phyloP scores from a whole-genome alignment of 2,329 filamentous ascomycete species.

The Pseudonectria foliicola region DNA sequence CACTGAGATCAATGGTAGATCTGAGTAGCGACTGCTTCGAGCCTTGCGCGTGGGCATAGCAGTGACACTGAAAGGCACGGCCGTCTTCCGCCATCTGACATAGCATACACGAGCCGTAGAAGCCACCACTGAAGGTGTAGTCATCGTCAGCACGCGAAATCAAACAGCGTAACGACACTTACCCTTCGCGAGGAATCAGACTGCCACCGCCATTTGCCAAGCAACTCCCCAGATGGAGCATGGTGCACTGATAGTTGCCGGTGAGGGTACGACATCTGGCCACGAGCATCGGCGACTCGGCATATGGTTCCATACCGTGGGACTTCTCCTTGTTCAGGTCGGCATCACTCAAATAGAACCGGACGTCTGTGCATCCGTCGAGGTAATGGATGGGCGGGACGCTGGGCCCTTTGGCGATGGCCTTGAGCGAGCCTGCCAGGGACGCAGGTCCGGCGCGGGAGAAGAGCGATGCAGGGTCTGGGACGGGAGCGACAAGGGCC shows the following conservation, averaged over 20 bases:
- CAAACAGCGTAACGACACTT: no score
- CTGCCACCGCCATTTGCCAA: conserved; percentile 9
- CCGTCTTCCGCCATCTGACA: conserved; percentile 4
- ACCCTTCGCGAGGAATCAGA: conserved; percentile 3
- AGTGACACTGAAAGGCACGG: conserved; percentile 5
- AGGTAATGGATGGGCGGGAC: conserved; percentile 5
- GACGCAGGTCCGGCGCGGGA: no score
- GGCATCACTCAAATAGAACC: conserved; percentile 7
- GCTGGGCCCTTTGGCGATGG: not conserved
- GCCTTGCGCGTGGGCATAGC: conserved; percentile 1
- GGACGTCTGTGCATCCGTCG: conserved; percentile 9
- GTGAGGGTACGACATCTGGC: conserved; percentile 7
- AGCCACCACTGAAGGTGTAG: conserved; percentile 5
- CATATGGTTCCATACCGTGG: conserved; percentile 2
- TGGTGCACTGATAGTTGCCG: conserved; percentile 10
- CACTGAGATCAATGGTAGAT: conserved; percentile 7
- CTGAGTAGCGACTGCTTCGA: not conserved
- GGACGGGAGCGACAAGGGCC: no score
- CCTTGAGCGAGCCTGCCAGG: no score
- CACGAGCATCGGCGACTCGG: conserved; percentile 8
- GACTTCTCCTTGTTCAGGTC: conserved; percentile 7
- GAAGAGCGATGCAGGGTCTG: no score
- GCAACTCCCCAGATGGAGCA: conserved; percentile 11
- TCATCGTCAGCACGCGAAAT: not conserved
- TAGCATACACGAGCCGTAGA: conserved; percentile 8